These are phyloP conservation scores for Nemophila menziesii DNA, from an alignment of 257 asterid species.

Conservation along the genomic window DNA sequence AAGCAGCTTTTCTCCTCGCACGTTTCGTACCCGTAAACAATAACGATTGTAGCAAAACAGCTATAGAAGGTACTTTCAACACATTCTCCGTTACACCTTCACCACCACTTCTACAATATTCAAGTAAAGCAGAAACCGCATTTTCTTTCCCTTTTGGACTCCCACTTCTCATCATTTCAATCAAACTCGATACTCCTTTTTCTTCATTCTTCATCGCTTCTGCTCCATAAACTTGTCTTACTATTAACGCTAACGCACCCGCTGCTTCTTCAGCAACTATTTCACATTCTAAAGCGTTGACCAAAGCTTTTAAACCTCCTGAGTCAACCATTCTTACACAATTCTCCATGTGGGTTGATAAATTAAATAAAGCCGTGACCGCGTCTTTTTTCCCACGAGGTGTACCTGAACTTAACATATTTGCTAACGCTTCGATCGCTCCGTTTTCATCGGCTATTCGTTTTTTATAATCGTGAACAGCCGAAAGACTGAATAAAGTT, in stretches of 20 bases:
- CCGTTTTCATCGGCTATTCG: slow-evolving; percentile 61
- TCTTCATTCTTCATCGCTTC: slow-evolving; percentile 65
- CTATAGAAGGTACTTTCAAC: slow-evolving; percentile 66
- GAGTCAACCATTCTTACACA: slow-evolving; percentile 62
- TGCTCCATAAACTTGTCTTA: slow-evolving; percentile 68
- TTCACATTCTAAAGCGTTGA: slow-evolving; percentile 50
- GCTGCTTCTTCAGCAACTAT: slow-evolving; percentile 83
- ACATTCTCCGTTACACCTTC: slow-evolving; percentile 57
- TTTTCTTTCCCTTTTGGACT: slow-evolving; percentile 80
- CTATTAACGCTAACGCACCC: slow-evolving; percentile 72
- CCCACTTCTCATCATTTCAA: slow-evolving; percentile 76
- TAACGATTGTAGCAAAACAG: slow-evolving; percentile 53
- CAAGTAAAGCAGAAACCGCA: slow-evolving; percentile 83
- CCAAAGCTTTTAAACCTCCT: slow-evolving; percentile 55
- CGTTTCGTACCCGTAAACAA: slow-evolving; percentile 87
- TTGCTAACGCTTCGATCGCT: slow-evolving; percentile 61
- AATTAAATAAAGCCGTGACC: slow-evolving; percentile 70
- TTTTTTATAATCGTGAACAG: slow-evolving; percentile 76
- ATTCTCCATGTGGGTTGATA: slow-evolving; percentile 67
- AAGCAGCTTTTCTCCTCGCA: slow-evolving; percentile 87
- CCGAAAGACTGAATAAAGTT: slow-evolving; percentile 82
- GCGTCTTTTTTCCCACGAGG: slow-evolving; percentile 85
- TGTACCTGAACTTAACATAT: slow-evolving; percentile 56
- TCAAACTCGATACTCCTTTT: slow-evolving; percentile 42
- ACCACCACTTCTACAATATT: slow-evolving; percentile 71